Base-by-base conservation (phyloP, 768 basidiomycete genomes). In the Auricularia sp. region DNA sequence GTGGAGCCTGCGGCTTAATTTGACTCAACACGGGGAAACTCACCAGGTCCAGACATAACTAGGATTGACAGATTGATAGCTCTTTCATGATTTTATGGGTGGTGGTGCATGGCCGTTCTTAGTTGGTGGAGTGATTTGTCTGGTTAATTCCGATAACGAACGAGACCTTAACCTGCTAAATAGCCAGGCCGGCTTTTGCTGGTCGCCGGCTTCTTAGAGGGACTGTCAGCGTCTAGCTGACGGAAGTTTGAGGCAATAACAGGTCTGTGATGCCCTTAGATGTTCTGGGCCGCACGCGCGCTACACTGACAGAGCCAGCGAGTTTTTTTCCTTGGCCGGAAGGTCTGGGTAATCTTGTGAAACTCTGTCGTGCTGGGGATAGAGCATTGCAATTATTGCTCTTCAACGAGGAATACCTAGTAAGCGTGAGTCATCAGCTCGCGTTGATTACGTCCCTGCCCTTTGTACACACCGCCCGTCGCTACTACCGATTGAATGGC, bases 131-230 rank as follows among this genome's bases (percentile, higher is more conserved):
- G 88, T 89, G 89, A 90, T 90, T 90, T 90, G 89, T 91, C 90
- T 90, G 89, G 88, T 90, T 90, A 90, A 91, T 90, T 90, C 87
- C 84, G 87, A 90, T 90, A 89, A 89, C 84, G 85, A 90, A 88
- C 83, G 87, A 90, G 87, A 90, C 88, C 86, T 88, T 87, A 85
- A 86, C 86, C 86, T 88, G 87, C 88, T 89, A 87, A 90, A 88
- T 90, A 90, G 87, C 81, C 86, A 80, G 84, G 83, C 81, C 76
- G 83, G 81, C 85, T 84, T 83, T 80, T 68, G 86, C 82, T 85
- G 84, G 84, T 82, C 81, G 80, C 77, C 71, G 83, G 81, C 86
- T 88, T 90, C 86, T 88, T 88, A 88, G 85, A 88, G 84, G 86
- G 86, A 87, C 87, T 87, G 81, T 87, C 81, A 80, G 83, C 81